Percentiles rank a stretch among this genome's conserved stretches.
Evolutionary conservation across 106 monocot species (phyloP).

Genomic region (Dendrobium chrysotoxum): DNA sequence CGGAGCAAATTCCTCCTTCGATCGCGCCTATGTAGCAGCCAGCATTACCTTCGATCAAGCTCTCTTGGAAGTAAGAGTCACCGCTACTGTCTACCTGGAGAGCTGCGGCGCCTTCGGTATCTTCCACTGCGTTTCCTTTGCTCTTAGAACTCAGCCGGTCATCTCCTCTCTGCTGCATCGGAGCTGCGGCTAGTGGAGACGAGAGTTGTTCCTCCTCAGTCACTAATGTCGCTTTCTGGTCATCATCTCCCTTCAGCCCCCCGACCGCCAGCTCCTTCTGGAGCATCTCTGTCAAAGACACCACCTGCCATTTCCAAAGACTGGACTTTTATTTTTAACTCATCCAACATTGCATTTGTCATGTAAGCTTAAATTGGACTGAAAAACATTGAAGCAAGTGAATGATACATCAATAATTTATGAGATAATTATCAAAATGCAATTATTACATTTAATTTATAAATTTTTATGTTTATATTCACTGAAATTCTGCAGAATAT

Average conservation of each 20-base stretch:
- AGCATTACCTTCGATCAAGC: slow-evolving; percentile 10
- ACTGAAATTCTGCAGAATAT: no score
- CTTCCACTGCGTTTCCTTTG: slow-evolving; percentile 17
- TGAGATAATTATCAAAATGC: no score
- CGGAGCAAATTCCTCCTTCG: slow-evolving; percentile 8
- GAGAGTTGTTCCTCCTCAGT: not conserved
- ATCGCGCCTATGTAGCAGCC: slow-evolving; percentile 8
- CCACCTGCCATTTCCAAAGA: slow-evolving; percentile 23
- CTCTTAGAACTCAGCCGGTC: slow-evolving; percentile 33
- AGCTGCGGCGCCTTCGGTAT: slow-evolving; percentile 8
- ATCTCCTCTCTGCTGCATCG: slow-evolving; percentile 17
- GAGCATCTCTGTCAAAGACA: slow-evolving; percentile 41
- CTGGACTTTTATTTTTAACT: no score
- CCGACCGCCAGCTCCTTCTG: slow-evolving; percentile 23
- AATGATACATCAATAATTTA: no score
- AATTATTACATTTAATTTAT: no score
- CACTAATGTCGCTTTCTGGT: not conserved
- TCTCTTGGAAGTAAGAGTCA: slow-evolving; percentile 47
- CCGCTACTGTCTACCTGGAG: slow-evolving; percentile 37
- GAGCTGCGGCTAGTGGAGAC: not conserved
- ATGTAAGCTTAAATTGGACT: no score
- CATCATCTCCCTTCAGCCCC: slow-evolving; percentile 6
- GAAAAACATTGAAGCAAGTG: no score
- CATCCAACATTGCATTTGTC: no score
- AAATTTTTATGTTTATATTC: no score